These are phyloP conservation scores for Thielaviopsis euricoi DNA, from an alignment of 2,329 filamentous ascomycete genomes.

Conservation along the genomic window DNA sequence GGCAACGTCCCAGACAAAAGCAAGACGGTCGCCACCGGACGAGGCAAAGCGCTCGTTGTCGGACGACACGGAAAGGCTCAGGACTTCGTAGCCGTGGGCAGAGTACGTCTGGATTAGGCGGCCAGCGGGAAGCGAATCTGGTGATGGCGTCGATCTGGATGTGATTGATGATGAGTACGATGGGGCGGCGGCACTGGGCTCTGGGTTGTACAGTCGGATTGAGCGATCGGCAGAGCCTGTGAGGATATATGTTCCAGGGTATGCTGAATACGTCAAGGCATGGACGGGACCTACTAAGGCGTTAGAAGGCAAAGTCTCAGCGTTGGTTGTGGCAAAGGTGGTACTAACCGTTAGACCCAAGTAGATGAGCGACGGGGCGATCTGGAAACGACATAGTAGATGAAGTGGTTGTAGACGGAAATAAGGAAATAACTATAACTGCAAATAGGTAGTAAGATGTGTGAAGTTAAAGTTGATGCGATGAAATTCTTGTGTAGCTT, in stretches of 20 bases:
- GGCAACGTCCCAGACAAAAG: constrained; percentile 90
- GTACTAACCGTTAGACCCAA: constrained; percentile 39
- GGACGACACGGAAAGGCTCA: constrained; percentile 55
- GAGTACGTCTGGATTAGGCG: constrained; percentile 73
- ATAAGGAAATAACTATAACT: too few species aligned
- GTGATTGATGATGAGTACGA: neutral
- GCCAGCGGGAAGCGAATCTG: constrained; percentile 25
- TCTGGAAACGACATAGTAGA: constrained; percentile 29
- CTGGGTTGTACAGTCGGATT: constrained; percentile 74
- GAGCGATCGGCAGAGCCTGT: constrained; percentile 74
- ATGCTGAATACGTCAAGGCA: constrained; percentile 55
- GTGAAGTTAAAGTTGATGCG: too few species aligned
- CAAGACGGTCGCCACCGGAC: constrained; percentile 75
- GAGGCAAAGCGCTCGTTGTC: constrained; percentile 78
- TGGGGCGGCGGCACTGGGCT: constrained; percentile 27
- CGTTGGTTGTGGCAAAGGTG: neutral
- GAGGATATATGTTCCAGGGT: constrained; percentile 60
- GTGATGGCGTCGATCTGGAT: neutral
- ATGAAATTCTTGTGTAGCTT: too few species aligned
- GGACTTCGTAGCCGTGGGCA: constrained; percentile 82
- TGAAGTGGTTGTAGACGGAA: neutral
- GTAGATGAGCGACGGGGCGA: constrained; percentile 35
- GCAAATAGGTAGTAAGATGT: too few species aligned
- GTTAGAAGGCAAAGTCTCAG: neutral
- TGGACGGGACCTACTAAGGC: constrained; percentile 46